Base-by-base conservation (phyloP, 768 basidiomycete genomes). In the Trametes cinnabarina region DNA sequence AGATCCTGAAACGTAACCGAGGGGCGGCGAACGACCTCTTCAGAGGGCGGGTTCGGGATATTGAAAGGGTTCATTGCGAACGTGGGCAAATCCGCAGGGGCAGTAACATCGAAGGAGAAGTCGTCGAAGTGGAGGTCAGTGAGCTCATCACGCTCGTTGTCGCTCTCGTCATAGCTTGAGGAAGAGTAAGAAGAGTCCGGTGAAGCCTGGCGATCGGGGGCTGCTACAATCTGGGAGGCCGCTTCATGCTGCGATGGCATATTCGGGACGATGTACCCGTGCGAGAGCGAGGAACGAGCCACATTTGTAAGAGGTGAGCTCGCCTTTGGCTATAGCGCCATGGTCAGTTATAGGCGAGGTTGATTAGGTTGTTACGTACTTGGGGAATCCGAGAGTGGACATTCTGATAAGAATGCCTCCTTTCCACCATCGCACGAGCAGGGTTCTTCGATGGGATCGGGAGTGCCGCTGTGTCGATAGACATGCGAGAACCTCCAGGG, bases 1-100 rank as follows among this genome's bases (percentile, higher is more conserved):
- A 51, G 25, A 23, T 41, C 50, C 22, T 37, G 47, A 19, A 49
- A 49, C 20, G 32, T 49, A n/a, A 49, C 47, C 19, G 47, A 49
- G 1, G 47, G 47, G 3, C 47, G 30, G 11, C 47, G 47, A 26
- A 42, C 20, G n/a, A 28, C 19, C 8, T 42, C 40, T 5, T 52
- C 51, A 17, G 25, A 25, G n/a, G 20, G 22, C 3, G 44, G 23
- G 3, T 26, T 43, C 3, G 42, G 15, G 3, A 52, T 19, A 1
- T 49, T 34, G 47, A 49, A 49, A 3, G 47, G 47, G 20, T 49
- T 49, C 32, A 49, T 30, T 30, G 34, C 37, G 47, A 49, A 49
- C 7, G 30, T 22, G 20, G 47, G 46, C 14, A 19, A 3, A 15
- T 32, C 46, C 15, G 12, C 15, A 12, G 10, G 46, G 3, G 26